Conservation (phyloP, 495 filamentous ascomycete genomes). For the Astrothelium subdiscretum region DNA sequence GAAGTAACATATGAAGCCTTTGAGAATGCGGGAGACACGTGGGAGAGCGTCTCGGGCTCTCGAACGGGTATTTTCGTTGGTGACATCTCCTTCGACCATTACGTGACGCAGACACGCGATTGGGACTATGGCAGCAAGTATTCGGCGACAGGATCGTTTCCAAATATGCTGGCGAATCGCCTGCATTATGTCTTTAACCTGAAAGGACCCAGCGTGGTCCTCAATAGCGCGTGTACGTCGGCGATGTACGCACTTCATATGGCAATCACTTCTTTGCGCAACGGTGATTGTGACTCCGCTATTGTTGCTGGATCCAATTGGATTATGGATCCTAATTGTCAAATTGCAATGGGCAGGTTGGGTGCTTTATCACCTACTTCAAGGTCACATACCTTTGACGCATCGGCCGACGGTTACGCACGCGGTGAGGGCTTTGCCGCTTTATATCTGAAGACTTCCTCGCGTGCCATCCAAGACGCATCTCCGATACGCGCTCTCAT, state of each 20-base stretch:
- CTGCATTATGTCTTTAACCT: conserved; percentile 40
- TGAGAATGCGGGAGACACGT: conserved; percentile 14
- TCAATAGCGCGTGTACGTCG: conserved; percentile 44
- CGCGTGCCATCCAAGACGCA: conserved; percentile 26
- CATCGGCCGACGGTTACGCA: conserved; percentile 23
- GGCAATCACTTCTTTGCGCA: background rate
- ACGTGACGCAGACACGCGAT: background rate
- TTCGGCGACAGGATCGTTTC: conserved; percentile 3
- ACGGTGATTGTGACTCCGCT: background rate
- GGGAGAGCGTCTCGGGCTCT: background rate
- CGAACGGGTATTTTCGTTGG: background rate
- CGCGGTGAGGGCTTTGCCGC: conserved; percentile 29
- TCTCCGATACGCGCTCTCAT: conserved; percentile 27
- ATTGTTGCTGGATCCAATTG: background rate
- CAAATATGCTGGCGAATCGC: conserved; percentile 38
- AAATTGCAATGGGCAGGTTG: background rate
- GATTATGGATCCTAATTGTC: background rate
- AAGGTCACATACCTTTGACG: conserved; percentile 5
- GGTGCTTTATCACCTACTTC: background rate
- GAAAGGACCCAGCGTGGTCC: conserved; percentile 33
- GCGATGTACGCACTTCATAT: conserved; percentile 3
- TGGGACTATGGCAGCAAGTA: background rate
- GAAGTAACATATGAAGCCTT: conserved; percentile 5
- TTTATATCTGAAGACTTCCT: conserved; percentile 28
- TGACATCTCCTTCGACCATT: background rate